phyloP scores from a whole-genome alignment of 495 filamentous ascomycete genomes.

The Talaromyces adpressus region DNA sequence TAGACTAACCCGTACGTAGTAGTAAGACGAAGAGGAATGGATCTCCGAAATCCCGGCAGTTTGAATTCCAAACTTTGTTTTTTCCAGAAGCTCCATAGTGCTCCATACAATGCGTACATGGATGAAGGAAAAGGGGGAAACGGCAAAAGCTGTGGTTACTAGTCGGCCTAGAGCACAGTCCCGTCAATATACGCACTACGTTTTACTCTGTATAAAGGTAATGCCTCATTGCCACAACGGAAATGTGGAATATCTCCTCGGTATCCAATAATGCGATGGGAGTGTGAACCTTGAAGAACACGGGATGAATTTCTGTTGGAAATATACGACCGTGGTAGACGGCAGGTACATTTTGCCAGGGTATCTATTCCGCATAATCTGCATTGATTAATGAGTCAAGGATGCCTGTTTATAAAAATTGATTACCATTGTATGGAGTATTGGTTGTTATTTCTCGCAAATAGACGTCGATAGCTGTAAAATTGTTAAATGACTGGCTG shows the following conservation, averaged over 20 bases:
- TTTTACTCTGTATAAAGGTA: neutral
- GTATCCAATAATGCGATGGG: neutral
- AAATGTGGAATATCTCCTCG: neutral
- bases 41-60: neutral
- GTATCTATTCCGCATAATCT: neutral
- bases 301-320: neutral
- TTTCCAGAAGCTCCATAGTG: neutral
- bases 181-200: neutral
- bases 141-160: neutral
- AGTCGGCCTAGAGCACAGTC: neutral
- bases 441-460: conserved; percentile 1
- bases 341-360: neutral
- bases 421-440: conserved; percentile 3
- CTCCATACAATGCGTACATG: neutral
- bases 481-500: conserved; percentile 6
- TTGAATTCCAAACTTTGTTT: neutral
- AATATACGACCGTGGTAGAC: neutral
- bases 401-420: neutral
- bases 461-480: conserved; percentile 1
- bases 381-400: neutral
- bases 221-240: neutral
- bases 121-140: neutral
- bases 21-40: neutral
- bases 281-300: neutral
- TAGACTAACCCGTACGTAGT: neutral